A percentile compares a stretch with the other conserved stretches of the same genome.
phyloP scores from a whole-genome alignment of 2,329 filamentous ascomycete species.

The Aspergillus oerlinghausenensis region DNA sequence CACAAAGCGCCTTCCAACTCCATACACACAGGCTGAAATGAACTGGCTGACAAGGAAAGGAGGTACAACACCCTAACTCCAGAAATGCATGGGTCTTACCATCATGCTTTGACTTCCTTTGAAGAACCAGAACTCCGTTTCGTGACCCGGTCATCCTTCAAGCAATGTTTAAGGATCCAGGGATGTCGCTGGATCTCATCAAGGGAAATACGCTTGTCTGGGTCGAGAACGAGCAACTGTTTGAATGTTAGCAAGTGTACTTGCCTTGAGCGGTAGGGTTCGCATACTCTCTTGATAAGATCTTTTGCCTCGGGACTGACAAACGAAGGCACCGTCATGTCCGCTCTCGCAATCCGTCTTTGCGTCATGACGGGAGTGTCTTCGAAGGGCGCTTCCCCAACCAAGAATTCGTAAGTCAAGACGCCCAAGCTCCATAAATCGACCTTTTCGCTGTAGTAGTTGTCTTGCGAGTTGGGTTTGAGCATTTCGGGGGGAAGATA shows the following conservation, averaged over 20 bases:
- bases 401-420: constrained; percentile 91
- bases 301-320: constrained; percentile 87
- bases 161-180: constrained; percentile 95
- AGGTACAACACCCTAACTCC: constrained; percentile 16
- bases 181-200: constrained; percentile 86
- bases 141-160: constrained; percentile 47
- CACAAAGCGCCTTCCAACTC: constrained; percentile 10
- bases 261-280: not conserved
- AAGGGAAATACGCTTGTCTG: constrained; percentile 85
- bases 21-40: constrained; percentile 8
- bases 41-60: constrained; percentile 7
- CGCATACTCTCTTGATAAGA: constrained; percentile 75
- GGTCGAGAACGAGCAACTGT: constrained; percentile 83
- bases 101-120: constrained; percentile 30
- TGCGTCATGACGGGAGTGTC: constrained; percentile 95
- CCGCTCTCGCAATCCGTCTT: constrained; percentile 76
- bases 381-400: constrained; percentile 95
- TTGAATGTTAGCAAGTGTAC: constrained; percentile 17
- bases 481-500: constrained; percentile 99
- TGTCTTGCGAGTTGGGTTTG: constrained; percentile 71
- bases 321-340: constrained; percentile 89
- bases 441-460: constrained; percentile 91
- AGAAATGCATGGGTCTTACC: constrained; percentile 13
- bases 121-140: constrained; percentile 40
- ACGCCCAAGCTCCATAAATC: constrained; percentile 96